Conservation (phyloP, 139 green algal genomes). For the Pleodorina starrii region DNA sequence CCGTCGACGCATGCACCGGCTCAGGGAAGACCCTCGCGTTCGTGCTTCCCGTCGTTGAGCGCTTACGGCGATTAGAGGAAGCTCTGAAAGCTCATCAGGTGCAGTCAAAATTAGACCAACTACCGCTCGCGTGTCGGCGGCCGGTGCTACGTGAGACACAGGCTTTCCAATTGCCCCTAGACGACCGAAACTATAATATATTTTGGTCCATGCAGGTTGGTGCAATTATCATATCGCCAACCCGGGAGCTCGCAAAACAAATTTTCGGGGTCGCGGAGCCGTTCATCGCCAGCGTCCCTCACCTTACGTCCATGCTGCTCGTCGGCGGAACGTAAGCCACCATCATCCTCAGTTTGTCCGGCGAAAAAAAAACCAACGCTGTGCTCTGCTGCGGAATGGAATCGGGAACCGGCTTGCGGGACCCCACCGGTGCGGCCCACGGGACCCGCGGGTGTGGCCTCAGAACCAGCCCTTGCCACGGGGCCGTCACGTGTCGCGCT, state of each 20-base stretch:
- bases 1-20: slow-evolving; percentile 96
- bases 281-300: slow-evolving; percentile 79
- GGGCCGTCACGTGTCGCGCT: no score
- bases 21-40: slow-evolving; percentile 98
- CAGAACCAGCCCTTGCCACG: no score
- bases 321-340: slow-evolving; percentile 86
- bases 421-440: no score
- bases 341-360: no score
- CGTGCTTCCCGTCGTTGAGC: slow-evolving; percentile 94
- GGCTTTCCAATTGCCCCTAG: no score
- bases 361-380: no score
- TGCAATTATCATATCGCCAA: slow-evolving; percentile 94
- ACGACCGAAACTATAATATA: background rate
- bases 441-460: no score
- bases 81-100: slow-evolving; percentile 86
- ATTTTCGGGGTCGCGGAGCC: slow-evolving; percentile 87
- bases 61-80: slow-evolving; percentile 79
- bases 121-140: background rate
- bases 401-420: no score
- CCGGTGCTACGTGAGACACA: background rate
- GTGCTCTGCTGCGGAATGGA: no score
- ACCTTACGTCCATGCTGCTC: slow-evolving; percentile 71
- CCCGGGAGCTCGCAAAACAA: slow-evolving; percentile 94
- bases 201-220: slow-evolving; percentile 79
- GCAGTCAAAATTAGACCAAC: background rate